Percentiles rank a stretch among this genome's conserved stretches.
Evolutionary conservation across 169 alveolate genomes (phyloP).

Genomic region (Ichthyophthirius multifiliis): DNA sequence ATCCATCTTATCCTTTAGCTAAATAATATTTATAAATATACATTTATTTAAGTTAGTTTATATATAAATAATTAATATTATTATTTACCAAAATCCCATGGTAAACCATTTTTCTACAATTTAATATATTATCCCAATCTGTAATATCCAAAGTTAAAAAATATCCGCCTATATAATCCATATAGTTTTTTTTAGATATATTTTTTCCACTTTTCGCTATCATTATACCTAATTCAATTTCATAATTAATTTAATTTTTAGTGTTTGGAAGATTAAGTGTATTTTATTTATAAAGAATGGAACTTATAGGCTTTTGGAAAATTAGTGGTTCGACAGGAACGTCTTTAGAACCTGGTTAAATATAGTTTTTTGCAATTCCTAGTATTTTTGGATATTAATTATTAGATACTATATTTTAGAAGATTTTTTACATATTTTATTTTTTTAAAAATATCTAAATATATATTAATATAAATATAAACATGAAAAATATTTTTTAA

Average conservation of each 20-base stretch:
- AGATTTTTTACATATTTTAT: no score
- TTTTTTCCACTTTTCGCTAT: background rate
- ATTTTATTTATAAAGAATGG: conserved; percentile 7
- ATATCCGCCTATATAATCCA: conserved; percentile 39
- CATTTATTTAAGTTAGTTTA: background rate
- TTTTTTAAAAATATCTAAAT: no score
- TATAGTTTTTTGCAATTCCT: conserved; percentile 51
- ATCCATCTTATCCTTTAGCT: conserved; percentile 41
- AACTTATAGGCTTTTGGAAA: conserved; percentile 17
- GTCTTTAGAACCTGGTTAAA: conserved; percentile 25
- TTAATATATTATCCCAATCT: conserved; percentile 19
- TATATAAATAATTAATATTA: background rate
- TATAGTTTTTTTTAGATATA: conserved; percentile 32
- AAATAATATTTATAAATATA: background rate
- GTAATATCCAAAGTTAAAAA: conserved; percentile 42
- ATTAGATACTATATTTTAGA: no score
- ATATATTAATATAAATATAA: no score
- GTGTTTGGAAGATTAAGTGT: background rate
- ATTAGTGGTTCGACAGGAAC: conserved; percentile 32
- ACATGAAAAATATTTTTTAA: no score
- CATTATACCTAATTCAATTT: conserved; percentile 34
- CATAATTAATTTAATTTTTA: conserved; percentile 27
- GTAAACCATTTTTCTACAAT: conserved; percentile 33
- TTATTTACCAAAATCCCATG: conserved; percentile 37
- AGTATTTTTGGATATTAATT: conserved; percentile 50